Conservation (phyloP, 192 early-diverging fungal genomes). For the Backusella sp. region DNA sequence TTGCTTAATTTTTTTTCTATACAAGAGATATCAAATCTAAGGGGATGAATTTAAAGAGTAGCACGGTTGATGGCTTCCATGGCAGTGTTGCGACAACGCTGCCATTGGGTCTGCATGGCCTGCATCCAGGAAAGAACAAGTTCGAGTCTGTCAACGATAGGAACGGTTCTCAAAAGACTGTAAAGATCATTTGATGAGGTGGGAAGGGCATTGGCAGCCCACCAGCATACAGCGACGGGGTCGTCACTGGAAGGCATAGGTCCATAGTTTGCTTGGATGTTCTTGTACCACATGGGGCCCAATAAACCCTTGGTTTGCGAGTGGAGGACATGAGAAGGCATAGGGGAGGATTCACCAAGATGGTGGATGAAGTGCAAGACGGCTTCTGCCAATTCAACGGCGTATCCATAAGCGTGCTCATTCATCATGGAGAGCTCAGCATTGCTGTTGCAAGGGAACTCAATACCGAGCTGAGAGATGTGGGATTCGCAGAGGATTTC, state of each 20-base stretch:
- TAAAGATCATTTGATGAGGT: not conserved
- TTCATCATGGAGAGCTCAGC: constrained; percentile 5
- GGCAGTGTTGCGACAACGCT: constrained; percentile 4
- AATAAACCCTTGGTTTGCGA: not conserved
- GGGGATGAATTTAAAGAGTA: not conserved
- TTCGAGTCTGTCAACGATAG: constrained; percentile 12
- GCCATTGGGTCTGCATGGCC: constrained; percentile 1
- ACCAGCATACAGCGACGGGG: constrained; percentile 3
- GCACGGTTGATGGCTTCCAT: not conserved
- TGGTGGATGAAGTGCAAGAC: not conserved
- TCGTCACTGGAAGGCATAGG: constrained; percentile 11
- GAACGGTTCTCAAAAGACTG: not conserved
- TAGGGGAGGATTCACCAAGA: not conserved
- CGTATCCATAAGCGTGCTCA: not conserved
- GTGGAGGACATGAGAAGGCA: not conserved
- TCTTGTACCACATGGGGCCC: constrained; percentile 12
- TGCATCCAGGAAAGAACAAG: constrained; percentile 7
- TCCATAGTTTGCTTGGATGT: constrained; percentile 5
- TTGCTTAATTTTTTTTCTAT: not conserved
- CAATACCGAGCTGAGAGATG: constrained; percentile 5
- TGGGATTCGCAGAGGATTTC: not conserved
- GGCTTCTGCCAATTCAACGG: not conserved
- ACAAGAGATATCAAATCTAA: not conserved
- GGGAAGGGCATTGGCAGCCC: constrained; percentile 4
- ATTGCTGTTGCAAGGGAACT: not conserved